Evolutionary conservation across 2,329 filamentous ascomycete genomes (phyloP).

Genomic region (Xylaria polymorpha): DNA sequence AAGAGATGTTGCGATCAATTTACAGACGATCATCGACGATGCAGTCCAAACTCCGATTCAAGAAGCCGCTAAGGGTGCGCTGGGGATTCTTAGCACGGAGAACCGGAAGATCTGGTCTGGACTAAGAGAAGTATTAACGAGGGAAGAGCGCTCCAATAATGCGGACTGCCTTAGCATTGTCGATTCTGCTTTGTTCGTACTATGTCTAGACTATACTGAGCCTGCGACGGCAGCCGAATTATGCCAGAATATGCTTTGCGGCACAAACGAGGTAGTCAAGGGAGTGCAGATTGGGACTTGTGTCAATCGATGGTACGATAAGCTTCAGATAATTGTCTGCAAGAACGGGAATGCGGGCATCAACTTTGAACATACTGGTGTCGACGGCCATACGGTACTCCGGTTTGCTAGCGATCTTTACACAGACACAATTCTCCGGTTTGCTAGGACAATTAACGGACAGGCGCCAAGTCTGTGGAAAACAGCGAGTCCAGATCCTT

Average conservation of each 20-base stretch:
- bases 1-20: conserved; percentile 89
- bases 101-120: conserved; percentile 97
- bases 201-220: conserved; percentile 94
- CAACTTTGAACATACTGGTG: conserved; percentile 98
- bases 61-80: conserved; percentile 91
- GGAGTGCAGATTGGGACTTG: conserved; percentile 97
- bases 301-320: conserved; percentile 99
- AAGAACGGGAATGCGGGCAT: conserved; percentile 98
- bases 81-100: conserved; percentile 94
- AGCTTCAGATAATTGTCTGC: conserved; percentile 98
- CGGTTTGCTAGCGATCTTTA: conserved; percentile 97
- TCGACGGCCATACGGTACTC: conserved; percentile 96
- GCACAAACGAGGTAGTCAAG: conserved; percentile 88
- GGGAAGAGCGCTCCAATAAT: conserved; percentile 90
- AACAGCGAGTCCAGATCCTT: conserved; percentile 88
- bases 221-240: conserved; percentile 82
- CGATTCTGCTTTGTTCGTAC: conserved; percentile 90
- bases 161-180: conserved; percentile 96
- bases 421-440: conserved; percentile 96
- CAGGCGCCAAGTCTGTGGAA: conserved; percentile 93
- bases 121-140: conserved; percentile 85
- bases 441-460: conserved; percentile 94
- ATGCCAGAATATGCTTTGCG: conserved; percentile 99
- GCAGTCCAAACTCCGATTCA: conserved; percentile 90
- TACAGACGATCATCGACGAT: conserved; percentile 92